Percentiles rank a stretch among this genome's conserved stretches.
Conservation (phyloP, 192 early-diverging fungal genomes). For the Paraglomus brasilianum region DNA sequence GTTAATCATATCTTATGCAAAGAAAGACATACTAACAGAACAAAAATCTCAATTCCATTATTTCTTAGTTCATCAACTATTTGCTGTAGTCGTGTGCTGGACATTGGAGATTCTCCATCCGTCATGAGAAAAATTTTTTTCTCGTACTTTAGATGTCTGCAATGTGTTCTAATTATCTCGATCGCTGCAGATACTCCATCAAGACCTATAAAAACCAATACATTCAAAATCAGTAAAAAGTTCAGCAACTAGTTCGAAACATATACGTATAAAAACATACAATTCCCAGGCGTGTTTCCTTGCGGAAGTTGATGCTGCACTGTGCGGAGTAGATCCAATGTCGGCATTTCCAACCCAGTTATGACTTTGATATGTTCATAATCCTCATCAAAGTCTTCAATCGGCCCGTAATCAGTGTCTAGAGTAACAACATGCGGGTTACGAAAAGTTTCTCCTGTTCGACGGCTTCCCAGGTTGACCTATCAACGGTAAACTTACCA, state of each 20-base stretch:
- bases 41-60: slow-evolving; percentile 39
- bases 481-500: slow-evolving; percentile 36
- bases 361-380: slow-evolving; percentile 46
- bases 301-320: slow-evolving; percentile 42
- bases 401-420: slow-evolving; percentile 60
- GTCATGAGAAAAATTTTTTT: slow-evolving; percentile 70
- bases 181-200: slow-evolving; percentile 63
- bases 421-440: slow-evolving; percentile 9
- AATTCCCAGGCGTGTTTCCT: slow-evolving; percentile 51
- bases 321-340: slow-evolving; percentile 49
- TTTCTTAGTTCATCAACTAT: slow-evolving; percentile 34
- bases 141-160: slow-evolving; percentile 60
- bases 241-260: neutral
- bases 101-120: slow-evolving; percentile 52
- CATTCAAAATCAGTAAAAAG: neutral
- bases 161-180: slow-evolving; percentile 52
- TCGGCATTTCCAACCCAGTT: slow-evolving; percentile 39
- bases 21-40: slow-evolving; percentile 50
- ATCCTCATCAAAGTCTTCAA: slow-evolving; percentile 10
- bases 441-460: neutral
- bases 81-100: slow-evolving; percentile 43
- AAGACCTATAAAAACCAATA: slow-evolving; percentile 47
- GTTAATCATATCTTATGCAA: neutral
- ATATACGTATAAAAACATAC: slow-evolving; percentile 38
- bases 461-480: neutral